Conservation (phyloP, 192 early-diverging fungal genomes). For the Dissophora ornata region DNA sequence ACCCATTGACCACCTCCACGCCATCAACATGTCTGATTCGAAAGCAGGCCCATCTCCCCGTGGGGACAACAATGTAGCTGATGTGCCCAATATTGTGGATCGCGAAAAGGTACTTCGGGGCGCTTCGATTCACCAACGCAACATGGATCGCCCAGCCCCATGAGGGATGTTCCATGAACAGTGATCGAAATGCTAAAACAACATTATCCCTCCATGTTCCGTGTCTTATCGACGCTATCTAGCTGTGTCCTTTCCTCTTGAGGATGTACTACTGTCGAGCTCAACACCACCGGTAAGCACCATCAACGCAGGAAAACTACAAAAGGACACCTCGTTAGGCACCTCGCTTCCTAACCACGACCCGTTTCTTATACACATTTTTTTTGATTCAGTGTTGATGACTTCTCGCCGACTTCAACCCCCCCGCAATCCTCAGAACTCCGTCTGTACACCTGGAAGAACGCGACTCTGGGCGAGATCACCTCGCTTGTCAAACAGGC, state of each 20-base stretch:
- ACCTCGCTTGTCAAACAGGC: constrained; percentile 33
- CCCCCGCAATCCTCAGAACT: constrained; percentile 29
- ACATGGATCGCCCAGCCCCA: too few relatives aligned
- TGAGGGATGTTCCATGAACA: not conserved
- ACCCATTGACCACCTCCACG: too few relatives aligned
- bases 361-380: too few relatives aligned
- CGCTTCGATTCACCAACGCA: too few relatives aligned
- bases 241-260: constrained; percentile 46
- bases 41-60: too few relatives aligned
- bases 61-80: too few relatives aligned
- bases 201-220: not conserved
- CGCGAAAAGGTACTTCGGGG: constrained; percentile 13
- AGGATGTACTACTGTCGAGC: constrained; percentile 36
- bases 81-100: not conserved
- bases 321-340: too few relatives aligned
- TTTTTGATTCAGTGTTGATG: constrained; percentile 27
- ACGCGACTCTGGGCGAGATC: constrained; percentile 48
- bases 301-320: too few relatives aligned
- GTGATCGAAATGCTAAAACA: not conserved
- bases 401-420: constrained; percentile 20
- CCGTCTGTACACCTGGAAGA: constrained; percentile 47
- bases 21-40: too few relatives aligned
- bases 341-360: too few relatives aligned
- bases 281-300: constrained; percentile 32
- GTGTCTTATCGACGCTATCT: not conserved